Evolutionary conservation across 176 grass and related monocot genomes (phyloP).

Genomic region (Zoysia pacifica): DNA sequence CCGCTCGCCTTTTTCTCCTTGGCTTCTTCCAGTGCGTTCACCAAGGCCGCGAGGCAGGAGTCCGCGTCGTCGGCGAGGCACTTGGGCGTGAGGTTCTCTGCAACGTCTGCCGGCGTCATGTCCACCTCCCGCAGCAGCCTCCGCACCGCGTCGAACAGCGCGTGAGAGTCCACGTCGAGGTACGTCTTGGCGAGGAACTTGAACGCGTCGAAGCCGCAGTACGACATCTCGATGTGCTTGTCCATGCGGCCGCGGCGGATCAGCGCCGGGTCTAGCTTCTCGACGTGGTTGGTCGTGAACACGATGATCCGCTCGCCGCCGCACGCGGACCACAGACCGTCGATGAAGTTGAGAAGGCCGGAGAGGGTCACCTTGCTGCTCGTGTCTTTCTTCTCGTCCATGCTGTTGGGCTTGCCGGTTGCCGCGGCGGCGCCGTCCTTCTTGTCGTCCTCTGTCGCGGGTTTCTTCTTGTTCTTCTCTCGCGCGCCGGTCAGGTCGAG

Average conservation of each 20-base stretch:
- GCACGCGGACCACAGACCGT: slow-evolving; percentile 70
- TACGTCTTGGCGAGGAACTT: slow-evolving; percentile 62
- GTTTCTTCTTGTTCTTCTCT: slow-evolving; percentile 8
- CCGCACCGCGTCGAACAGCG: slow-evolving; percentile 22
- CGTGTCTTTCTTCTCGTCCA: slow-evolving; percentile 20
- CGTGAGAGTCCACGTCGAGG: slow-evolving; percentile 31
- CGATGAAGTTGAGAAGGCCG: slow-evolving; percentile 73
- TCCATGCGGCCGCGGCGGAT: slow-evolving; percentile 69
- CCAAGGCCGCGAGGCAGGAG: slow-evolving; percentile 38
- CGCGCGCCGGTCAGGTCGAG: slow-evolving; percentile 59
- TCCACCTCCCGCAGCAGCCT: slow-evolving; percentile 45
- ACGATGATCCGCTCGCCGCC: slow-evolving; percentile 60
- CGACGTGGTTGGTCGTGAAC: slow-evolving; percentile 66
- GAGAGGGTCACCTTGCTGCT: slow-evolving; percentile 68
- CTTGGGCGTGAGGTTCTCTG: slow-evolving; percentile 64
- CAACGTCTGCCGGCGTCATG: slow-evolving; percentile 65
- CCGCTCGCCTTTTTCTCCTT: slow-evolving; percentile 39
- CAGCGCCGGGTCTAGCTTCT: slow-evolving; percentile 60
- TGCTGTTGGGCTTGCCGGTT: background rate
- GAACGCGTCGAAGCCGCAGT: slow-evolving; percentile 57
- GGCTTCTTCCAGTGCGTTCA: slow-evolving; percentile 43
- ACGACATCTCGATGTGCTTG: slow-evolving; percentile 84
- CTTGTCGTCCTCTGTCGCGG: background rate
- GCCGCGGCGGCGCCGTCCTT: background rate
- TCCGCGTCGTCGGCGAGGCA: slow-evolving; percentile 19